Evolutionary conservation across 257 asterid species (phyloP), one percentile per base, ranked within the genome.

Genomic region (Perilla frutescens): DNA sequence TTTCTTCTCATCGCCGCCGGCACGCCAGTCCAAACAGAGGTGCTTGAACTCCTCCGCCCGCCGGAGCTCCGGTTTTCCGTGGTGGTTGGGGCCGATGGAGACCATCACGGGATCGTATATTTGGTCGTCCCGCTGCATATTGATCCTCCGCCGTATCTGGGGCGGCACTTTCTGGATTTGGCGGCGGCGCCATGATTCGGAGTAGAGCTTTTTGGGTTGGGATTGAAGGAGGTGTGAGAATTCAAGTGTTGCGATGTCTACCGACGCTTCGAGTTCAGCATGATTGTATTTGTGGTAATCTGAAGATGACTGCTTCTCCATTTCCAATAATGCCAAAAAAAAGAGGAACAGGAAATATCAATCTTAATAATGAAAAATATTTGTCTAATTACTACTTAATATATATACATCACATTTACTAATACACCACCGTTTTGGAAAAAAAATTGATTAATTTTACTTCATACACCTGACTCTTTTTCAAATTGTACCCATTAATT

Each of bases 31-130:
- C 34, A 72, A 51, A 53, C 77, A 61, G 4, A 8, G 7, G 39
- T 26, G 31, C 53, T 62, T 72, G 54, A 72, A 62, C 39, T 62
- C 77, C 55, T 61, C 71, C 1, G 71, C 70, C 11, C 36, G 70
- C 3, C 34, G 40, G 64, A 72, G 63, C 36, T 51, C 63, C 8
- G 54, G 63, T 41, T 37, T 72, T 6, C 56, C 70, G 37, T 72
- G 77, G 71, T 72, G 77, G 71, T 72, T 49, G 36, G 77, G 77
- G 36, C 77, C 77, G 55, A 72, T 9, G 32, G 71, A 62, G 13
- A 72, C 63, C 63, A 50, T 49, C 44, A 13, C 10, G 1, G 77
- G 77, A 4, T 48, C 50, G 62, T 71, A 71, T 0, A 71, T 3
- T 3, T 49, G 37, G 31, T 60, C 41, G 49, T 7, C n/a, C 58